Conservation (phyloP, 106 monocot genomes). For the Dioscorea dumetorum region DNA sequence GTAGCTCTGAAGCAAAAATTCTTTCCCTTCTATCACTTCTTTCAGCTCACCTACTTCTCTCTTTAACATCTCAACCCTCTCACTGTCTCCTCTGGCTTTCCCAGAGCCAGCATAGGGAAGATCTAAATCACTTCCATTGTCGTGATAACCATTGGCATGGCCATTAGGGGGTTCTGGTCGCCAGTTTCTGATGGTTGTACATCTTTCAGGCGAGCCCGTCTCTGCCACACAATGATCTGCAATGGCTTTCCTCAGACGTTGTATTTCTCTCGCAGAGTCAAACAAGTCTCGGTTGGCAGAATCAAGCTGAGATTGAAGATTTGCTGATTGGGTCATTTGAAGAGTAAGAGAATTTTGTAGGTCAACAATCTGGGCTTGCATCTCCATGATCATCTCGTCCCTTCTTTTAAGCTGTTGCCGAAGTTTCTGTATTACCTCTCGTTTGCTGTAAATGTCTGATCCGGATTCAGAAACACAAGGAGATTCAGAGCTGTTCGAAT, state of each 20-base stretch:
- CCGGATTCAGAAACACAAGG: constrained; percentile 35
- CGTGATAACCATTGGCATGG: constrained; percentile 20
- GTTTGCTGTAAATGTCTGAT: constrained; percentile 32
- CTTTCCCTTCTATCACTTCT: constrained; percentile 49
- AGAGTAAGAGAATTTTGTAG: constrained; percentile 22
- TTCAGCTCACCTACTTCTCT: constrained; percentile 34
- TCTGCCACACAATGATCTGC: constrained; percentile 28
- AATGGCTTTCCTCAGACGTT: constrained; percentile 28
- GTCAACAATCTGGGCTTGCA: constrained; percentile 33
- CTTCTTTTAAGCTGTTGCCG: constrained; percentile 35
- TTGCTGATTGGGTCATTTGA: constrained; percentile 18
- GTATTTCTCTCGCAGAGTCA: constrained; percentile 32
- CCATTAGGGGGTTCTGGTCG: constrained; percentile 18
- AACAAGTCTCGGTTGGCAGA: constrained; percentile 18
- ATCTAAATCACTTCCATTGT: constrained; percentile 9
- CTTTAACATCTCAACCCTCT: constrained; percentile 29
- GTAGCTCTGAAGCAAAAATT: constrained; percentile 42
- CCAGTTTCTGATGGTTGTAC: constrained; percentile 6
- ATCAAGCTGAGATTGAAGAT: constrained; percentile 26
- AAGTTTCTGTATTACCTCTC: constrained; percentile 40
- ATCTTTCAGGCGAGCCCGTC: constrained; percentile 6
- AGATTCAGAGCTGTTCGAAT: constrained; percentile 33
- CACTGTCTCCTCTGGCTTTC: constrained; percentile 9
- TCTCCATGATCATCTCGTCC: constrained; percentile 49
- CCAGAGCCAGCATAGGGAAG: constrained; percentile 5